Evolutionary conservation across 306 rosid species (phyloP).

Genomic region (Oemleria cerasiformis): DNA sequence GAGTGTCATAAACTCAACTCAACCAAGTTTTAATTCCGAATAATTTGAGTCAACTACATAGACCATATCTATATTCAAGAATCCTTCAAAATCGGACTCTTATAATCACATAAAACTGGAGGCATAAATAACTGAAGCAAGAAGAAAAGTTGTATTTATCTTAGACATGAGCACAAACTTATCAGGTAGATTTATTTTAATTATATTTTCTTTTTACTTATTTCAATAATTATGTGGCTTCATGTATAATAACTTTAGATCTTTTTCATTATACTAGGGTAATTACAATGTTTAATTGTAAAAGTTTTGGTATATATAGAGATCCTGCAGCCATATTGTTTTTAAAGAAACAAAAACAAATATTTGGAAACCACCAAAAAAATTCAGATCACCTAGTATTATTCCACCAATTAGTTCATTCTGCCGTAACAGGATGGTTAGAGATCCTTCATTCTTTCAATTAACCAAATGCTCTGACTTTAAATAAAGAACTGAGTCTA

Average conservation of each 20-base stretch:
- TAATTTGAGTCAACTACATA: too few species aligned
- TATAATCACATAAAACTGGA: not conserved
- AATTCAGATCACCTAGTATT: not conserved
- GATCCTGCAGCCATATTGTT: not conserved
- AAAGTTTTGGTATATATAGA: not conserved
- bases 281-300: not conserved
- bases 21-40: too few species aligned
- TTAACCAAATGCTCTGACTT: not conserved
- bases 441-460: not conserved
- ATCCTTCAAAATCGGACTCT: not conserved
- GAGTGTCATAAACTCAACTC: too few species aligned
- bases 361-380: not conserved
- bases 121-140: not conserved
- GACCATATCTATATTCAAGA: not conserved
- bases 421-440: not conserved
- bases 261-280: not conserved
- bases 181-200: not conserved
- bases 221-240: not conserved
- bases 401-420: not conserved
- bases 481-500: not conserved
- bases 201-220: constrained; percentile 3
- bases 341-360: not conserved
- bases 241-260: not conserved
- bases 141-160: not conserved
- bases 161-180: constrained; percentile 1